A percentile compares a stretch with the other conserved stretches of the same genome.
Conservation (phyloP, 306 rosid genomes). For the Pachyrhizus erosus region DNA sequence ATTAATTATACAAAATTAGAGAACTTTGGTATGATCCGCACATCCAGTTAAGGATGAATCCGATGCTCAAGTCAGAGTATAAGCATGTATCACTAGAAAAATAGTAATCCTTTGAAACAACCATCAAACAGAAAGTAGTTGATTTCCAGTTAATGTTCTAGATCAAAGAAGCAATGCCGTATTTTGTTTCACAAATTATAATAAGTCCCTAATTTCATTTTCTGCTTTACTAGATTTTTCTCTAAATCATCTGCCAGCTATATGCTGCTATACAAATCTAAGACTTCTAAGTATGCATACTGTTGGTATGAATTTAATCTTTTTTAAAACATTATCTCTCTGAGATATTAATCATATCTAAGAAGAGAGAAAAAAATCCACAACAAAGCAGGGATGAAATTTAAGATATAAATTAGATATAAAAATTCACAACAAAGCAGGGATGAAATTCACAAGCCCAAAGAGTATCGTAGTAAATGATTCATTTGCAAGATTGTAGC, state of each 20-base stretch:
- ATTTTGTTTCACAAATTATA: not conserved
- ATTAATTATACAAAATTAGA: not conserved
- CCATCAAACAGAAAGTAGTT: not conserved
- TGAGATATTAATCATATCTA: not conserved
- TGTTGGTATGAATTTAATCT: not conserved
- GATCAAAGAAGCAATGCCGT: not conserved
- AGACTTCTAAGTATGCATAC: not conserved
- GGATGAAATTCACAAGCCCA: not conserved
- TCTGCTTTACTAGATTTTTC: not conserved
- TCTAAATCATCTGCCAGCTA: not conserved
- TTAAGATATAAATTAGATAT: not conserved
- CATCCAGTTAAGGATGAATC: not conserved
- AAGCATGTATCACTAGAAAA: not conserved
- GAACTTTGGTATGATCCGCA: not conserved
- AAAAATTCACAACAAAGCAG: not conserved
- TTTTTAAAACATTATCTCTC: not conserved
- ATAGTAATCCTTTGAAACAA: not conserved
- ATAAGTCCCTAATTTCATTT: not conserved
- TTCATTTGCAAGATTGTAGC: not conserved
- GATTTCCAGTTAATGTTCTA: not conserved
- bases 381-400: not conserved
- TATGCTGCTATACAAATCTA: not conserved
- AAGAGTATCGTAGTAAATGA: not conserved
- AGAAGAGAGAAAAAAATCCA: not conserved
- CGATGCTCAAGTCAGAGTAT: not conserved